phyloP scores from a whole-genome alignment of 2,329 filamentous ascomycete genomes.

The Aspergillus proliferans region DNA sequence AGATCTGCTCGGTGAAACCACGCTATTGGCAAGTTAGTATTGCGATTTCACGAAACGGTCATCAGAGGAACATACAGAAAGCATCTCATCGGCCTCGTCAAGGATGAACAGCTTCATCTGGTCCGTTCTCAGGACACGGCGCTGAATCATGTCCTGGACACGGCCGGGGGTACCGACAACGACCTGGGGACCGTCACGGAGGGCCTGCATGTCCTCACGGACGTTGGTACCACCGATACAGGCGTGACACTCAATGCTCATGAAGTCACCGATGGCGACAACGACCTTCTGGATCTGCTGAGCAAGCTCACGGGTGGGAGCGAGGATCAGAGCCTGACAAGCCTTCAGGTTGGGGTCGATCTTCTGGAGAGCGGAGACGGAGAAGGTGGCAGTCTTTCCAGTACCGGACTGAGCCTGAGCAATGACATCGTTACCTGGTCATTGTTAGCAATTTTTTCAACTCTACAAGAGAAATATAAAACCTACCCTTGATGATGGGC shows the following conservation, averaged over 20 bases:
- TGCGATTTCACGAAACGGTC: background rate
- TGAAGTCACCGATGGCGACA: constrained; percentile 97
- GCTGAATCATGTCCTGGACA: constrained; percentile 99
- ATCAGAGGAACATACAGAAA: constrained; percentile 40
- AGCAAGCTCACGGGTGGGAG: constrained; percentile 95
- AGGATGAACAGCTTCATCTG: constrained; percentile 99
- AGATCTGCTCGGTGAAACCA: constrained; percentile 99
- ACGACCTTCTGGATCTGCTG: constrained; percentile 99
- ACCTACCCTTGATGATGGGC: constrained; percentile 97
- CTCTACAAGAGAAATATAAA: background rate
- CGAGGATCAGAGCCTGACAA: constrained; percentile 96
- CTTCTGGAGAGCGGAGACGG: constrained; percentile 98
- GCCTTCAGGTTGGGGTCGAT: constrained; percentile 91
- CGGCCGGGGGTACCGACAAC: constrained; percentile 97
- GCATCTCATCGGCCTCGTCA: constrained; percentile 98
- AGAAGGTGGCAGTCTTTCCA: constrained; percentile 99
- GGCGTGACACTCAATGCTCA: constrained; percentile 98
- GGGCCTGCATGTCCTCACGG: constrained; percentile 96
- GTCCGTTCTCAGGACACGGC: constrained; percentile 93
- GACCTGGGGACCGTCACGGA: constrained; percentile 91
- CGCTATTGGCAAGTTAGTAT: constrained; percentile 48
- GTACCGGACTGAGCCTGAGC: constrained; percentile 99
- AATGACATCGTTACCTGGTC: constrained; percentile 88
- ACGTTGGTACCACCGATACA: constrained; percentile 99
- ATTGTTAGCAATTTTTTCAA: background rate